phyloP scores from a whole-genome alignment of 2,329 filamentous ascomycete genomes.

The Exophiala spinifera region DNA sequence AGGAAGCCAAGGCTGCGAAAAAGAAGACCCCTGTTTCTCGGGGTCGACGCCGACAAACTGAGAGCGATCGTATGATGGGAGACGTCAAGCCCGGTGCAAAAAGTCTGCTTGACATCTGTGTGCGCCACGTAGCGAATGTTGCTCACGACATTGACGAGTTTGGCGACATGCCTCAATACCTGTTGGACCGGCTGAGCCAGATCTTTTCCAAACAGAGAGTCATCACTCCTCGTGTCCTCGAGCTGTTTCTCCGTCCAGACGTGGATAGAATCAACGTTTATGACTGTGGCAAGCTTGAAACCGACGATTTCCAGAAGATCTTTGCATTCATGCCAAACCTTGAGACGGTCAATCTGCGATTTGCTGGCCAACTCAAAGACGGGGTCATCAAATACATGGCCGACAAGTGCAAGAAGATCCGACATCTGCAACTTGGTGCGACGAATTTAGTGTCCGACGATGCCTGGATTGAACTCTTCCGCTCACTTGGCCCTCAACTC shows the following conservation, averaged over 20 bases:
- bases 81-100: constrained; percentile 43
- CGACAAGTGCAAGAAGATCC: constrained; percentile 66
- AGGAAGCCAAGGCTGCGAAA: constrained; percentile 56
- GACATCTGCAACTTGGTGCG: constrained; percentile 73
- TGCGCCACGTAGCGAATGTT: constrained; percentile 60
- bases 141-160: constrained; percentile 64
- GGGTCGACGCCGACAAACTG: constrained; percentile 67
- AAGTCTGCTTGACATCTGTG: constrained; percentile 54
- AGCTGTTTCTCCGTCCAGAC: constrained; percentile 51
- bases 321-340: constrained; percentile 71
- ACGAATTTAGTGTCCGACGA: constrained; percentile 77
- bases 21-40: constrained; percentile 56
- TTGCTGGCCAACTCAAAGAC: constrained; percentile 90
- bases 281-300: constrained; percentile 64
- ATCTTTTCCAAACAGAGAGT: constrained; percentile 63
- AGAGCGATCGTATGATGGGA: constrained; percentile 83
- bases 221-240: constrained; percentile 47
- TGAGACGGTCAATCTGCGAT: constrained; percentile 69
- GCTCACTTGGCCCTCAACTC: constrained; percentile 62
- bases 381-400: constrained; percentile 76
- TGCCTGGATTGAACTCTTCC: constrained; percentile 70
- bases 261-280: constrained; percentile 57
- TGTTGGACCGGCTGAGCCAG: constrained; percentile 59
- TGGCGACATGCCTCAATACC: constrained; percentile 57
- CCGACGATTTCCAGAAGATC: constrained; percentile 75